Conservation (phyloP, 768 basidiomycete species). For the Pulveroboletus frians region DNA sequence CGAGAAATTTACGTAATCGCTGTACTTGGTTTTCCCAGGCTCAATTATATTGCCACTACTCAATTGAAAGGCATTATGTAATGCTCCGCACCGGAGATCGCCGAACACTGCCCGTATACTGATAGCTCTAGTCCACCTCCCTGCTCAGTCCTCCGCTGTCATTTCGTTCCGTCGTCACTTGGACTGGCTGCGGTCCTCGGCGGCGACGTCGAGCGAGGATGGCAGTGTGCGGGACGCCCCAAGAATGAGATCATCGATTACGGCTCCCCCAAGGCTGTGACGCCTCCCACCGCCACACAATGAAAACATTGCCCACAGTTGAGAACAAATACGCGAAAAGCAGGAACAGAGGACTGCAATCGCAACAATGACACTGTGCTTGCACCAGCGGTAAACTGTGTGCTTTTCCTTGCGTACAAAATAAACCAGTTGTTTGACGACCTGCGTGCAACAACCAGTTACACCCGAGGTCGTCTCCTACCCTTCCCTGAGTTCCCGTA, state of each 20-base stretch:
- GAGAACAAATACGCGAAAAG: conserved; percentile 6
- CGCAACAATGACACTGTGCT: background rate
- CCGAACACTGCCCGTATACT: too few relatives aligned
- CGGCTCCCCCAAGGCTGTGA: conserved; percentile 18
- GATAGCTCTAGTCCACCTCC: too few relatives aligned
- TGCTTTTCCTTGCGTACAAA: background rate
- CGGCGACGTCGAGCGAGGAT: background rate
- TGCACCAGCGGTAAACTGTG: background rate
- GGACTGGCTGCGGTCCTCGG: background rate
- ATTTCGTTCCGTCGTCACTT: background rate
- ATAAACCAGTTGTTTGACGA: background rate
- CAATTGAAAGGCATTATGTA: too few relatives aligned
- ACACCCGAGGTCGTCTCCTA: conserved; percentile 1
- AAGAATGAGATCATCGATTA: conserved; percentile 3
- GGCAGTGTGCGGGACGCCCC: conserved; percentile 10
- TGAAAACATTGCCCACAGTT: background rate
- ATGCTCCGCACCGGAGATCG: too few relatives aligned
- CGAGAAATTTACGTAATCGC: too few relatives aligned
- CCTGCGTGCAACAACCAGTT: background rate
- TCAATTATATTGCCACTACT: too few relatives aligned
- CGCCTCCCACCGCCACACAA: background rate
- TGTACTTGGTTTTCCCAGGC: too few relatives aligned
- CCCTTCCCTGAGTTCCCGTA: conserved; percentile 23
- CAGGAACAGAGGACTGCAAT: background rate
- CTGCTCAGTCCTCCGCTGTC: background rate